phyloP scores from a whole-genome alignment of 148 eudicot species.

The Camellia sinensis region DNA sequence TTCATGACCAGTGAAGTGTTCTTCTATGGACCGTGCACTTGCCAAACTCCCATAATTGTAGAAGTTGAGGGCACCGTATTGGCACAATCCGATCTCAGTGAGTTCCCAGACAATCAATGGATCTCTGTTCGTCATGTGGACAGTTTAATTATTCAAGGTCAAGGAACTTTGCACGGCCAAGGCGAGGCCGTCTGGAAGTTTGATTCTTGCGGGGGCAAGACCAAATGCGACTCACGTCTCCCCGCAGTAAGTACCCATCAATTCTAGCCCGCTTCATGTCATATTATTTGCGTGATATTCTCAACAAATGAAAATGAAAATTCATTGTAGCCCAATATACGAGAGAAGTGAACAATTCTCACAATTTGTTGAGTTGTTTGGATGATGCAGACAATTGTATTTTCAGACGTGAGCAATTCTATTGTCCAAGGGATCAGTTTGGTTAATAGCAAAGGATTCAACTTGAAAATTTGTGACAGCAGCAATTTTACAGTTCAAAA shows the following conservation, averaged over 20 bases:
- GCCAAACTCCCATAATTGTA: constrained; percentile 26
- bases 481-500: constrained; percentile 26
- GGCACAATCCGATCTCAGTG: constrained; percentile 19
- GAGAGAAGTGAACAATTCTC: too few species aligned
- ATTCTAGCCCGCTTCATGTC: too few species aligned
- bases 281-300: too few species aligned
- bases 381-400: constrained; percentile 39
- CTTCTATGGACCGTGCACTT: constrained; percentile 57
- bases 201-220: not conserved
- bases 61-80: constrained; percentile 45
- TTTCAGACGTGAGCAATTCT: constrained; percentile 22
- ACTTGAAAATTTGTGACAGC: constrained; percentile 32
- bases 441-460: constrained; percentile 47
- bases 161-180: constrained; percentile 36
- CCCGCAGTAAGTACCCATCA: constrained; percentile 23
- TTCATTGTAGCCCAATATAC: too few species aligned
- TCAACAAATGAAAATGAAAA: too few species aligned
- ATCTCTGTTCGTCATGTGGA: constrained; percentile 4
- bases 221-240: constrained; percentile 13
- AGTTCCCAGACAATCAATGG: constrained; percentile 16
- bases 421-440: constrained; percentile 29
- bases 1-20: constrained; percentile 35
- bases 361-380: not conserved
- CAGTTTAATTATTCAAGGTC: constrained; percentile 25
- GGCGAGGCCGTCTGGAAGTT: constrained; percentile 27